Evolutionary conservation across 2,329 filamentous ascomycete species (phyloP).

Genomic region (Microdochium trichocladiopsis): DNA sequence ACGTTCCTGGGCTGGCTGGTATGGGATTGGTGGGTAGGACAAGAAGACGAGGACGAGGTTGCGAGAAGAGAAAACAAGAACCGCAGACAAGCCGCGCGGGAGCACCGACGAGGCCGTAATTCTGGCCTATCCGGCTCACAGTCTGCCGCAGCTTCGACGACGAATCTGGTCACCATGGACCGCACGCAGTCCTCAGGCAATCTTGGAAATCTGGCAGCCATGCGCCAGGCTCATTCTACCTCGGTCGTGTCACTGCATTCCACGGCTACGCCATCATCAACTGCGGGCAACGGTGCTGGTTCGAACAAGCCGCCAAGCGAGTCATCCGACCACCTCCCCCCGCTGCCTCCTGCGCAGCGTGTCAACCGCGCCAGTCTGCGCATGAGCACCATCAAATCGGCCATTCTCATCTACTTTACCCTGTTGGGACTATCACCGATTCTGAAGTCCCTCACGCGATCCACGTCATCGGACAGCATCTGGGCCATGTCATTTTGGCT

Average conservation of each 20-base stretch:
- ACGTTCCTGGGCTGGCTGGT: conserved; percentile 85
- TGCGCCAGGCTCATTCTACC: conserved; percentile 40
- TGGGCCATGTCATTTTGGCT: conserved; percentile 96
- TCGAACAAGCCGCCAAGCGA: conserved; percentile 4
- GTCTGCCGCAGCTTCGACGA: conserved; percentile 38
- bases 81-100: conserved; percentile 23
- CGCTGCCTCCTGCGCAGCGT: neutral
- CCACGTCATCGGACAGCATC: conserved; percentile 89
- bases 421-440: conserved; percentile 90
- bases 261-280: conserved; percentile 24
- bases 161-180: conserved; percentile 28
- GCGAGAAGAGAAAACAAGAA: conserved; percentile 26
- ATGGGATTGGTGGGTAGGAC: conserved; percentile 85
- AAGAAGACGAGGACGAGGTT: conserved; percentile 49
- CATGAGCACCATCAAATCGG: conserved; percentile 82
- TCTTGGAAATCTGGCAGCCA: conserved; percentile 21
- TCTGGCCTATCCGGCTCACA: conserved; percentile 11
- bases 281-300: conserved; percentile 18
- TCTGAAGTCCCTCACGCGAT: conserved; percentile 89
- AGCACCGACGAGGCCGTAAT: conserved; percentile 17
- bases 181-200: conserved; percentile 18
- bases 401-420: conserved; percentile 85
- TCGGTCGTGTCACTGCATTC: conserved; percentile 51
- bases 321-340: neutral
- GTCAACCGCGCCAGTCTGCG: conserved; percentile 38